Percentiles rank a stretch among this genome's conserved stretches.
These are phyloP conservation scores for Diaporthe destruens DNA, from an alignment of 2,329 filamentous ascomycete species.

Conservation along the genomic window DNA sequence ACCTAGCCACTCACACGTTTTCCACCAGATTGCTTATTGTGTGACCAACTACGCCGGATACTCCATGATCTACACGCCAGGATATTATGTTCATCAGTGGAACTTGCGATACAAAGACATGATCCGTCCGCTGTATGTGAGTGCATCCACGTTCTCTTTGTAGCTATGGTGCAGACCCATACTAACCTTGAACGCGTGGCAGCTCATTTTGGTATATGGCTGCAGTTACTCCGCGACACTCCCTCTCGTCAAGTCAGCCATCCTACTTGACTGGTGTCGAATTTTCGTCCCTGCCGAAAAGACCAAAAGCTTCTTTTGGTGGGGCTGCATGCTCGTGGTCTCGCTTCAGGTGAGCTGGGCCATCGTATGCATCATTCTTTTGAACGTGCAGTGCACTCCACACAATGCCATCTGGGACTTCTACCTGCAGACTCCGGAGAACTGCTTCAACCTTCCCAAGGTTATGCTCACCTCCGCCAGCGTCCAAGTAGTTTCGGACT, in stretches of 20 bases:
- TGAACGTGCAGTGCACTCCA: too few species aligned
- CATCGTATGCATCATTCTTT: too few species aligned
- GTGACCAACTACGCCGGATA: conserved; percentile 24
- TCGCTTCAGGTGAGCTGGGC: too few species aligned
- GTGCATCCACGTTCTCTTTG: conserved; percentile 27
- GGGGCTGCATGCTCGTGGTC: too few species aligned
- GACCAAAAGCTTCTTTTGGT: too few species aligned
- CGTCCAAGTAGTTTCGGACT: too few species aligned
- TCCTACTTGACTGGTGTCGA: conserved; percentile 42
- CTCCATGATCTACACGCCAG: conserved; percentile 46
- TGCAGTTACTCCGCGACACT: conserved; percentile 53
- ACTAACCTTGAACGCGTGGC: conserved; percentile 5
- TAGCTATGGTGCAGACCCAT: background rate
- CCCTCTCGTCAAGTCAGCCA: conserved; percentile 55
- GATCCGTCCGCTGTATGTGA: conserved; percentile 47
- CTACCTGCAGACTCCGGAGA: too few species aligned
- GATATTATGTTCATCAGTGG: conserved; percentile 53
- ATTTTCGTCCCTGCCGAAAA: conserved; percentile 42
- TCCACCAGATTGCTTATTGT: conserved; percentile 10
- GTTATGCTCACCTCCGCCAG: too few species aligned
- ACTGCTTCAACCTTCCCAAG: too few species aligned
- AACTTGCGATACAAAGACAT: conserved; percentile 48
- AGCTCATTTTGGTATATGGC: conserved; percentile 52
- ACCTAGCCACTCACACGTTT: background rate
- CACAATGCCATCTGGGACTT: too few species aligned